Evolutionary conservation across 192 early-diverging fungal species (phyloP), one percentile per base, ranked within the genome.

Genomic region (Backusella tarrabulga): DNA sequence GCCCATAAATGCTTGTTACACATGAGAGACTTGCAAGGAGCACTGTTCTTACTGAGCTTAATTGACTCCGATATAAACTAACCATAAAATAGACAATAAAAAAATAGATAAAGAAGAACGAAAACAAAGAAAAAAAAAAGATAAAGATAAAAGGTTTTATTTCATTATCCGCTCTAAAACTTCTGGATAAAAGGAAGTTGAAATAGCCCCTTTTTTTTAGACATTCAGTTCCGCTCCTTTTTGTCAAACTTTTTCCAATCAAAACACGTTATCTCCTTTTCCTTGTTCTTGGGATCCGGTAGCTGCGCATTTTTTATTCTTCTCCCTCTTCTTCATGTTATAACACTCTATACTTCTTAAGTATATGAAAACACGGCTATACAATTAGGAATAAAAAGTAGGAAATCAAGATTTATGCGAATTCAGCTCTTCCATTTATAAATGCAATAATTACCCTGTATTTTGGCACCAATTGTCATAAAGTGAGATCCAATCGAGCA

Each of bases 1-100:
- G 74, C 1, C 74, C 74, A 75, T 75, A 75, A 32, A 75, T 68
- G 19, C 40, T 60, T 14, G 74, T 42, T 34, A 29, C 21, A 41
- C 66, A 42, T 68, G 74, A 75, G 5, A 32, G 6, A 19, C 23
- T 34, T 11, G 63, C 40, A 19, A 75, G 14, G 8, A 75, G 21
- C 17, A 75, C 32, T 4, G 74, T 67, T 67, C 74, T 67, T 32
- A 75, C 26, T 15, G 40, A 75, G 32, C 26, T 29, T 7, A 75
- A 75, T 63, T 63, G 56, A 29, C 56, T 63, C 26, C 56, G 19
- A 26, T 63, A 63, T 63, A 63, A 63, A 29, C 14, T 29, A 63
- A 12, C 12, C 56, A 63, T 63, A 21, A 23, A 56, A 11, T 6
- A 23, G 11, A 26, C 8, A 21, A 29, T 0, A 29, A 60, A 26